Evolutionary conservation across 495 filamentous ascomycete species (phyloP).

Genomic region (Penicillium malachiteum): DNA sequence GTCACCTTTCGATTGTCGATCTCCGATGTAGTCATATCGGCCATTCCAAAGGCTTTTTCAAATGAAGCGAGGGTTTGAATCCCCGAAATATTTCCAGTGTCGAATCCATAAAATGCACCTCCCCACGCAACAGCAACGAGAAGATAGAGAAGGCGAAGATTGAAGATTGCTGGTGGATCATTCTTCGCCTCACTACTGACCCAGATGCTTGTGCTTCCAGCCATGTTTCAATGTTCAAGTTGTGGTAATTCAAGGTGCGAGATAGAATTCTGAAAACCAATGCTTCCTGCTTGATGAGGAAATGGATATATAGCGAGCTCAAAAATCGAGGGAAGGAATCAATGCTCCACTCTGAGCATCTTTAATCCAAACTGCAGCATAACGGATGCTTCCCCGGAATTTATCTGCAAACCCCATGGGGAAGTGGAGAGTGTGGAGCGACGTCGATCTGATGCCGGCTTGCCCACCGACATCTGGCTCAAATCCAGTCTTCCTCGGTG

Average conservation of each 20-base stretch:
- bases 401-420: constrained; percentile 16
- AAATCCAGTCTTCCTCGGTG: background rate
- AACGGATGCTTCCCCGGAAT: background rate
- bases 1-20: constrained; percentile 22
- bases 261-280: background rate
- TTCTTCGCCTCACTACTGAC: constrained; percentile 24
- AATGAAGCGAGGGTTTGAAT: constrained; percentile 62
- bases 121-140: constrained; percentile 24
- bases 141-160: constrained; percentile 25
- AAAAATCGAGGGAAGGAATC: background rate
- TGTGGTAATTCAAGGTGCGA: background rate
- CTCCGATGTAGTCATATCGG: constrained; percentile 12
- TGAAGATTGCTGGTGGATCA: constrained; percentile 27
- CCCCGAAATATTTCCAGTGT: constrained; percentile 64
- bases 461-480: constrained; percentile 8
- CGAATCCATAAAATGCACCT: constrained; percentile 54
- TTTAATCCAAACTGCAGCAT: too few relatives aligned
- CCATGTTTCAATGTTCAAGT: constrained; percentile 14
- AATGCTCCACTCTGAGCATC: background rate
- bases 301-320: background rate
- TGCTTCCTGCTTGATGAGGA: background rate
- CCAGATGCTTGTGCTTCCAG: constrained; percentile 27
- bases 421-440: constrained; percentile 13
- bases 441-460: constrained; percentile 5
- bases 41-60: constrained; percentile 35